phyloP scores from a whole-genome alignment of 345 rosid genomes.

The Reutealis trisperma region DNA sequence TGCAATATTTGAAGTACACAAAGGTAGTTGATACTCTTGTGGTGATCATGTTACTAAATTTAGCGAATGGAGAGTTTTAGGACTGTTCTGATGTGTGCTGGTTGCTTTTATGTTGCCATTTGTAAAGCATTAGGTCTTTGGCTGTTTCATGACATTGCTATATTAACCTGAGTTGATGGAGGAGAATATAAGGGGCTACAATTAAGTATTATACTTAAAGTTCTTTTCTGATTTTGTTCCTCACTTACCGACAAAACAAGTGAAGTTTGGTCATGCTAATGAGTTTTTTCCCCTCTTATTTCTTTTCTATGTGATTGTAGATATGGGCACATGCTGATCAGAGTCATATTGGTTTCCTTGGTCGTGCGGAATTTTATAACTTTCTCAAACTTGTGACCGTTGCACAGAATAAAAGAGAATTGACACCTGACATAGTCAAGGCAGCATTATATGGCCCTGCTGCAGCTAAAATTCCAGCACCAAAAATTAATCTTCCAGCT shows the following conservation, averaged over 20 bases:
- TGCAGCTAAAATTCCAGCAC: constrained; percentile 94
- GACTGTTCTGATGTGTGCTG: not conserved
- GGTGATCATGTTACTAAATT: not conserved
- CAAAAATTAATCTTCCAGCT: constrained; percentile 75
- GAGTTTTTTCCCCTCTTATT: not conserved
- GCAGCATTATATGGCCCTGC: constrained; percentile 93
- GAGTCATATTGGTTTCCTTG: constrained; percentile 72
- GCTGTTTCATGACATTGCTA: not conserved
- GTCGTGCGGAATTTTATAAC: constrained; percentile 77
- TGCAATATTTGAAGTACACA: not conserved
- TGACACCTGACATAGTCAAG: constrained; percentile 92
- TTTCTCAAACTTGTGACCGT: constrained; percentile 96
- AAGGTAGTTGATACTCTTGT: not conserved
- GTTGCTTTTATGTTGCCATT: not conserved
- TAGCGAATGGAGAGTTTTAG: not conserved
- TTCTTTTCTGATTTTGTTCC: not conserved
- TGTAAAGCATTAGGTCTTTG: not conserved
- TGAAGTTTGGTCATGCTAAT: not conserved
- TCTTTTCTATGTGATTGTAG: constrained; percentile 42
- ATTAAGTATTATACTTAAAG: not conserved
- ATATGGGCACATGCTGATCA: constrained; percentile 91
- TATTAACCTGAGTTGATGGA: not conserved
- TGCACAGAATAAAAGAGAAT: constrained; percentile 90
- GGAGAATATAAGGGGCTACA: not conserved
- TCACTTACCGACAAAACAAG: not conserved